Conservation (phyloP, 1,139 yeast genomes). For the Saccharomycopsis hybrid region DNA sequence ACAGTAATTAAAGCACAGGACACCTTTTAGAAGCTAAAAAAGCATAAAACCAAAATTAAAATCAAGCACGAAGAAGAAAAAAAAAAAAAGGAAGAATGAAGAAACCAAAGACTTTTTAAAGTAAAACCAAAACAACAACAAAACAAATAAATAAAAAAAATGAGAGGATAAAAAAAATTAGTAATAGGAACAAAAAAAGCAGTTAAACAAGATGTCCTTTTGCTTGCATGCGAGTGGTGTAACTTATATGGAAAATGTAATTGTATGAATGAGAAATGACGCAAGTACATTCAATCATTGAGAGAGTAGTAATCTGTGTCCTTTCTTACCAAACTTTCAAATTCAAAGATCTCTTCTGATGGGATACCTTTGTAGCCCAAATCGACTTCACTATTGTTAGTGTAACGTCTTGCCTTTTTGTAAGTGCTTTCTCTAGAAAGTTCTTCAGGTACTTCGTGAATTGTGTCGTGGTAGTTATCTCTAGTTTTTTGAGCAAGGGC, state of each 20-base stretch:
- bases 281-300: not conserved
- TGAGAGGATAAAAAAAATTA: not conserved
- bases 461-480: conserved; percentile 2
- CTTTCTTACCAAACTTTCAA: not conserved
- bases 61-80: not conserved
- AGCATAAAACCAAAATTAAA: not conserved
- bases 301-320: not conserved
- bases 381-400: not conserved
- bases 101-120: not conserved
- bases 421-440: too few relatives aligned
- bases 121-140: not conserved
- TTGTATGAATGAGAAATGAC: not conserved
- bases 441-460: conserved; percentile 4
- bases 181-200: not conserved
- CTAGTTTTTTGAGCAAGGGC: not conserved
- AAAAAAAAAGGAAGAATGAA: not conserved
- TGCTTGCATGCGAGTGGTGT: too few relatives aligned
- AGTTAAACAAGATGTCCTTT: too few relatives aligned
- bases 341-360: not conserved
- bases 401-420: too few relatives aligned
- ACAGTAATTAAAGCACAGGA: too few relatives aligned
- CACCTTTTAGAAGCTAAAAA: not conserved
- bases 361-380: not conserved
- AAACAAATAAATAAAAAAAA: too few relatives aligned
- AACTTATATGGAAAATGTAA: too few relatives aligned